These are phyloP conservation scores for Chrysoporthe deuterocubensis DNA, from an alignment of 2,329 filamentous ascomycete species.

Conservation along the genomic window DNA sequence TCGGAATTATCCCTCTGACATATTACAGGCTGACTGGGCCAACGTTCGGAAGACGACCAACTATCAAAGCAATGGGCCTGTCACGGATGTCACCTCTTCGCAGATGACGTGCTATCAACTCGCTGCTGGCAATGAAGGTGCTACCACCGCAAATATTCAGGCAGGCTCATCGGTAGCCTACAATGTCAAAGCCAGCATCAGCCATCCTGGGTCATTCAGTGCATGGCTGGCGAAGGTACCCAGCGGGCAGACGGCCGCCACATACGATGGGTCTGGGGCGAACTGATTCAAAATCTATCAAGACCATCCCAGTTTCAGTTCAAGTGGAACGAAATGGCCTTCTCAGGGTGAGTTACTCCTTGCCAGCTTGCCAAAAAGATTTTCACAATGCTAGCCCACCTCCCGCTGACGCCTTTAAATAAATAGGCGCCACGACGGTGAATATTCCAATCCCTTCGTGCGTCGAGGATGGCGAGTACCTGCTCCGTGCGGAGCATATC, in stretches of 20 bases:
- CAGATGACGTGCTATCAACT: conserved; percentile 55
- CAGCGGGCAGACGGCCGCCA: conserved; percentile 41
- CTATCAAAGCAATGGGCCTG: conserved; percentile 53
- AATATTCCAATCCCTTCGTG: conserved; percentile 48
- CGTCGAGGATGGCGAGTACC: conserved; percentile 53
- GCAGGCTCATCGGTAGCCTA: conserved; percentile 51
- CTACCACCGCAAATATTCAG: conserved; percentile 46
- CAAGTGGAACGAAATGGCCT: conserved; percentile 45
- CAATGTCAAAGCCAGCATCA: conserved; percentile 47
- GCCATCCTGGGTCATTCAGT: conserved; percentile 46
- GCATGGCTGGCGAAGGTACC: conserved; percentile 48
- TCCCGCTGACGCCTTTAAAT: background rate
- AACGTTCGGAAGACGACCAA: conserved; percentile 53
- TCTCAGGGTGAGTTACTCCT: conserved; percentile 37
- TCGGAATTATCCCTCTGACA: background rate
- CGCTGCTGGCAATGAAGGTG: conserved; percentile 44
- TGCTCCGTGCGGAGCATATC: conserved; percentile 54
- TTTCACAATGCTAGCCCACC: background rate
- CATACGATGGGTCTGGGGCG: conserved; percentile 43
- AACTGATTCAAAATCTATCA: conserved; percentile 52
- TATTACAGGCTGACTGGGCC: conserved; percentile 45
- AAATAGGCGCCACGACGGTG: conserved; percentile 38
- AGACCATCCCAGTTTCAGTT: conserved; percentile 43
- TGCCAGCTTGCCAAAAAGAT: background rate
- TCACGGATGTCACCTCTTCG: conserved; percentile 50